These are phyloP conservation scores for Colletotrichum lindemuthianum DNA, from an alignment of 2,329 filamentous ascomycete species.

Conservation along the genomic window DNA sequence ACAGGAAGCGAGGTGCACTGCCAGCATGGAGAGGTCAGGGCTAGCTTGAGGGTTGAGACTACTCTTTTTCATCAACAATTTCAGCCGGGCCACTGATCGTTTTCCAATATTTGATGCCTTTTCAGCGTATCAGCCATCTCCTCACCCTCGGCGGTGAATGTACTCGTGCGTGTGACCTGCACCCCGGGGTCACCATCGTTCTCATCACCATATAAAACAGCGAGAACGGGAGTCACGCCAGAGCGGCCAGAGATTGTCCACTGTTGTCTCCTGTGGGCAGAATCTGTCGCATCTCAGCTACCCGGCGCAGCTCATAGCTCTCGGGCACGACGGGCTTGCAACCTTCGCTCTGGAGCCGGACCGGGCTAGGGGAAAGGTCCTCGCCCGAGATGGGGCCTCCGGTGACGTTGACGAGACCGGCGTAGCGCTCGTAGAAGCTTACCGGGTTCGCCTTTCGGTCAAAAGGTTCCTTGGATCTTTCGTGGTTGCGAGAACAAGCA, in stretches of 20 bases:
- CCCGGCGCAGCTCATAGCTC: constrained; percentile 1
- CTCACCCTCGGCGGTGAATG: neutral
- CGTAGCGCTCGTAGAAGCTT: neutral
- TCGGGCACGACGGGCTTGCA: constrained; percentile 5
- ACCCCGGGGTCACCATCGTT: neutral
- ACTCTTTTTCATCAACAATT: too few relatives aligned
- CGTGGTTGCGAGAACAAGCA: neutral
- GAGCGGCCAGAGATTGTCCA: neutral
- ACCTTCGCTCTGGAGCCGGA: neutral
- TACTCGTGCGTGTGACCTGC: neutral
- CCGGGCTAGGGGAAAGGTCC: neutral
- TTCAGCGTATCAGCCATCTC: neutral
- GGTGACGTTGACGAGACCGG: constrained; percentile 6
- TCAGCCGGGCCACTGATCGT: too few relatives aligned
- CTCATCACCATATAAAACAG: neutral
- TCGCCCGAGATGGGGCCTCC: neutral
- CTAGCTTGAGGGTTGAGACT: too few relatives aligned
- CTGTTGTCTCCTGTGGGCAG: neutral
- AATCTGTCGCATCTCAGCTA: constrained; percentile 15
- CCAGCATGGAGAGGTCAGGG: too few relatives aligned
- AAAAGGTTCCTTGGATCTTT: neutral
- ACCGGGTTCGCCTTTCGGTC: too few relatives aligned
- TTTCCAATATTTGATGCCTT: too few relatives aligned
- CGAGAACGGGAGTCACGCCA: neutral
- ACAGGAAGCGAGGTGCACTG: too few relatives aligned